Evolutionary conservation across 495 filamentous ascomycete species (phyloP), one percentile per base, ranked within the genome.

Genomic region (Talaromyces nanjingensis): DNA sequence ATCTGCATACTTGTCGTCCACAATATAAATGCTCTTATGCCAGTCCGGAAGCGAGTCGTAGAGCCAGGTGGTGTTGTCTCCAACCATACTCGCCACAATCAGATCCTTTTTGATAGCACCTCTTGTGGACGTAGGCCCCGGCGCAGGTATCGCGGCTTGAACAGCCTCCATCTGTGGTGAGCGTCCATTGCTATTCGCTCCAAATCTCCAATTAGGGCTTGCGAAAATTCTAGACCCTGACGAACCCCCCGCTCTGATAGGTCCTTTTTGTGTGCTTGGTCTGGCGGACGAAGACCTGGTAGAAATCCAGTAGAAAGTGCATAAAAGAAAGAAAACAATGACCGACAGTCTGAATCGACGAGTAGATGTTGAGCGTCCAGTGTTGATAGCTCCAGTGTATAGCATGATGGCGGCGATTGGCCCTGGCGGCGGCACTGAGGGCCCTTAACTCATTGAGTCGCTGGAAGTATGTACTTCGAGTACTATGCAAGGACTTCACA

Each of bases 1-100:
- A 5, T 73, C 68, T 20, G 82, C 80, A 16, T 66, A 64, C 52
- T 73, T 67, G 63, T 81, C 74, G 63, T 86, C 76, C 60, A 82
- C 81, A 18, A 83, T 76, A 66, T 85, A 86, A 60, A 84, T 70
- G 63, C 72, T 84, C 67, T 74, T 79, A 33, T 72, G 71, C 80
- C 76, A 82, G 27, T 81, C 76, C 3, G 73, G 72, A 39, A 85
- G 78, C 56, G 73, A 72, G 39, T 82, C 71, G 57, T 75, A 68
- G 25, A 88, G 67, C 87, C 87, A 89, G 7, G 75, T 73, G 6
- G 81, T 79, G 68, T 86, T 79, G 56, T 87, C 83, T 4, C 57
- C 67, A 62, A 74, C 74, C 69, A 79, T 83, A 61, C 79, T 79
- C 4, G 85, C 81, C 37, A 87, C 73, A n/a, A 88, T 75, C 66